Base-by-base conservation (phyloP, 306 rosid genomes). In the Fagus sylvatica region DNA sequence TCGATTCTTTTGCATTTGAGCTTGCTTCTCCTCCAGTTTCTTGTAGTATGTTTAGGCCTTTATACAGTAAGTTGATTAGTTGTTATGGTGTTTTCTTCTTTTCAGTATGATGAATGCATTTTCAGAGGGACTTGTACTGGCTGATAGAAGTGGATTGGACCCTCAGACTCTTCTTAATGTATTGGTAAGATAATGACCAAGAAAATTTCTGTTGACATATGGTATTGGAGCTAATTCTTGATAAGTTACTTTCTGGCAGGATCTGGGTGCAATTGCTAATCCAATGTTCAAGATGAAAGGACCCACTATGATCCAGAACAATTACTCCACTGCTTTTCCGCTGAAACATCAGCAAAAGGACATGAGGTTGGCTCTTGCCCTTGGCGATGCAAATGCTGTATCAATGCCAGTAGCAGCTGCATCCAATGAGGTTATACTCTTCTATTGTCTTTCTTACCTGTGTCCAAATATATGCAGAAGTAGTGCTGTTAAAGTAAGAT, bases 331-430 rank as follows among this genome's bases (percentile, higher is more conserved):
- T 6, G 97, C 97, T 40, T 92, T 92, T 87, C 97, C 97, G 1
- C 87, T 92, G 76, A 92, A 92, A 80, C 97, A 92, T 85, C 96
- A 92, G 83, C 97, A 92, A 83, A 92, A 92, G 83, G 97, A 92
- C 87, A 92, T 90, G 97, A 90, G 96, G 76, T 82, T 92, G 84
- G 96, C 97, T 81, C 93, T 92, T 82, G 88, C 93, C 69, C 92
- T 90, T 68, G 97, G 92, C 22, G 96, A 92, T 81, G 93, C 90
- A 76, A 83, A 87, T 79, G 85, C 90, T 62, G 82, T 87, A 62
- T 54, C 97, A 69, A 92, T 90, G 96, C 97, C 97, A 2, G 84
- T 92, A 53, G 93, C 97, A 59, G 93, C 97, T 53, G 96, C 97
- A 13, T 87, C 97, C 74, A 92, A 92, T 74, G 97, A 92, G 96